Evolutionary conservation across 2,329 filamentous ascomycete species (phyloP), one percentile per base, ranked within the genome.

Genomic region (Tolypocladium capitatum): DNA sequence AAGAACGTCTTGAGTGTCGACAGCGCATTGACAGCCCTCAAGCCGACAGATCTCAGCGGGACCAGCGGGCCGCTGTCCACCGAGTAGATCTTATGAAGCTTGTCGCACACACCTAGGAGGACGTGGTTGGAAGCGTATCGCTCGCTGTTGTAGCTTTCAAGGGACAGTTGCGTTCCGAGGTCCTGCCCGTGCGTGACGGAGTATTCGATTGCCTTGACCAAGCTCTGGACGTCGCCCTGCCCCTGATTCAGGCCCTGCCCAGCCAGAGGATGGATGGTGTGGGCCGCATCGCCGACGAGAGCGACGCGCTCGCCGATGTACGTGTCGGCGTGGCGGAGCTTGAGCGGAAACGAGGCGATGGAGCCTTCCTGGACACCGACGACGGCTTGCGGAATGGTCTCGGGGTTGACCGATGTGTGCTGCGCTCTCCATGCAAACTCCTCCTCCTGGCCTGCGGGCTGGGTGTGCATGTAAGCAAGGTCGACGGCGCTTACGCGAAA

Each of bases 231-330:
- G 61, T 98, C 92, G 18, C 81, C 89, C 53, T 97, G 83, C 1
- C 92, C 92, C 58, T 94, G 85, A 61, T 98, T 98, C 14, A 98
- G 73, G 1, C 92, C 92, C 65, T 97, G 92, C 1, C 92, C 92
- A 1, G 88, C 92, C 4, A 98, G 81, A 0, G 92, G 92, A 63
- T 98, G 92, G 54, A 95, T 82, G 1, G 90, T 94, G 63, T 98
- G 92, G 8, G 92, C 92, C 1, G 92, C 92, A 55, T 98, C 92
- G 51, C 92, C 92, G 33, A 98, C 80, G 1, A 98, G 77, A 1
- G 90, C 92, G 9, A 96, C 73, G n/a, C 92, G 83, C 59, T 95
- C 88, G 35, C 82, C 85, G 38, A 86, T 85, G 62, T 98, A 98
- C 1, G 86, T 88, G 59, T 94, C 86, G n/a, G 91, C 90, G 63